Base-by-base conservation (phyloP, 768 basidiomycete genomes). In the Mycena epipterygia region DNA sequence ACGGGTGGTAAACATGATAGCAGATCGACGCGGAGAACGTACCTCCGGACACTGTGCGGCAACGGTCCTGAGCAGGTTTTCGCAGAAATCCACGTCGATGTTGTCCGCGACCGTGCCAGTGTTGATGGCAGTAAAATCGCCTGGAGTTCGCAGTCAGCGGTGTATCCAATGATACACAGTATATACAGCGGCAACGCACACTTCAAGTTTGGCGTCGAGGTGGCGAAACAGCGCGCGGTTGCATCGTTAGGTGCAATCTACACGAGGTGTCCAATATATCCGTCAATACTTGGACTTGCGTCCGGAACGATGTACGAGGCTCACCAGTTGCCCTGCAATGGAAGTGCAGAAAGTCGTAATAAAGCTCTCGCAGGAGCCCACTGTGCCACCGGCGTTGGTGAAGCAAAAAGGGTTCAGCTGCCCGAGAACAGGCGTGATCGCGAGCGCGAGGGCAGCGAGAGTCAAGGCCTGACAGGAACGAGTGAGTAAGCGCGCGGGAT, bases 281-380 rank as follows among this genome's bases (percentile, higher is more conserved):
- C n/a, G n/a, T 9, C 4, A 0, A 42, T n/a, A n/a, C n/a, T n/a
- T n/a, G n/a, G n/a, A 16, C 44, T 30, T 59, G 19, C 42, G 57
- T 21, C 42, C 12, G 12, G 19, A 42, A n/a, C 4, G 56, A 41
- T n/a, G n/a, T n/a, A n/a, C 5, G 32, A 37, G 41, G 21, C 57
- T 32, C 39, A 59, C 57, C 41, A 29, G 6, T 59, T 42, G 14
- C 8, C 7, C 44, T 32, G 57, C 19, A 17, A 59, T 59, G 23
- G 57, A 44, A 2, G 41, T 59, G 21, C 57, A 59, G 41, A 59
- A 59, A 5, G 41, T 44, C 21, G 57, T 59, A 42, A 59, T 59
- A 29, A 32, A 42, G 21, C 13, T 30, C 41, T 5, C 19, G 41
- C 57, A 59, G 29, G 41, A 42, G 44, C 41, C 41, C 9, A 17